phyloP scores from a whole-genome alignment of 2,329 filamentous ascomycete genomes.

The Atkinsonella hypoxylon region DNA sequence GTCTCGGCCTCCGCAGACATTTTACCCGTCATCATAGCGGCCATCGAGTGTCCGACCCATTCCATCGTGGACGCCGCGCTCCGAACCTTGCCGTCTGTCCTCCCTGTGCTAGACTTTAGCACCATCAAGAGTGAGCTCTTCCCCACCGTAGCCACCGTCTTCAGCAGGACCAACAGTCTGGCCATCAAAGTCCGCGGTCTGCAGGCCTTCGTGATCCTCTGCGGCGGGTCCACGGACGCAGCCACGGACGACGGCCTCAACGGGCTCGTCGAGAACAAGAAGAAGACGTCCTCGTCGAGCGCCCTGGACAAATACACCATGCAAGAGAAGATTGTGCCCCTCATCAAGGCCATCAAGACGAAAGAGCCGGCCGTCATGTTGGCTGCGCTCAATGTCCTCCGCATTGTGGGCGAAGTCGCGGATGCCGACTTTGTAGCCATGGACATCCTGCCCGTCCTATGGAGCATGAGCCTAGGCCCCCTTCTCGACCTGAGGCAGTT shows the following conservation, averaged over 20 bases:
- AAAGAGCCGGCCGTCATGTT: conserved; percentile 98
- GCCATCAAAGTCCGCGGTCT: conserved; percentile 89
- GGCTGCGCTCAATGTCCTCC: conserved; percentile 74
- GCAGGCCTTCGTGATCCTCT: conserved; percentile 81
- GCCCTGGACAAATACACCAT: conserved; percentile 96
- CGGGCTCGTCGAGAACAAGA: conserved; percentile 49
- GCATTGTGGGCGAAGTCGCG: conserved; percentile 67
- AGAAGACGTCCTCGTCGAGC: conserved; percentile 55
- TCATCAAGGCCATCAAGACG: conserved; percentile 88
- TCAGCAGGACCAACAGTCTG: conserved; percentile 84
- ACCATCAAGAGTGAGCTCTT: conserved; percentile 97
- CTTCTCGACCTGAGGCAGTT: conserved; percentile 82
- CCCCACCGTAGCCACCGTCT: conserved; percentile 79
- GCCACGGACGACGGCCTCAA: conserved; percentile 51
- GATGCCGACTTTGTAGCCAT: conserved; percentile 87
- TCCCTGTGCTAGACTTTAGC: conserved; percentile 85
- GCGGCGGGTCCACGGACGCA: conserved; percentile 56
- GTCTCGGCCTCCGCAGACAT: conserved; percentile 47
- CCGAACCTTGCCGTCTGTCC: conserved; percentile 62
- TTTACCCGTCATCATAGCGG: conserved; percentile 70
- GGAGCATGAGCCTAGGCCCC: conserved; percentile 84
- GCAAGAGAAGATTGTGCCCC: conserved; percentile 89
- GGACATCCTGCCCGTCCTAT: conserved; percentile 80
- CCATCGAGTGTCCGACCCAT: conserved; percentile 81
- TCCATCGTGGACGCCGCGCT: conserved; percentile 79